Percentiles rank a stretch among this genome's conserved stretches.
phyloP scores from a whole-genome alignment of 768 basidiomycete species.

The Cyathus striatus region DNA sequence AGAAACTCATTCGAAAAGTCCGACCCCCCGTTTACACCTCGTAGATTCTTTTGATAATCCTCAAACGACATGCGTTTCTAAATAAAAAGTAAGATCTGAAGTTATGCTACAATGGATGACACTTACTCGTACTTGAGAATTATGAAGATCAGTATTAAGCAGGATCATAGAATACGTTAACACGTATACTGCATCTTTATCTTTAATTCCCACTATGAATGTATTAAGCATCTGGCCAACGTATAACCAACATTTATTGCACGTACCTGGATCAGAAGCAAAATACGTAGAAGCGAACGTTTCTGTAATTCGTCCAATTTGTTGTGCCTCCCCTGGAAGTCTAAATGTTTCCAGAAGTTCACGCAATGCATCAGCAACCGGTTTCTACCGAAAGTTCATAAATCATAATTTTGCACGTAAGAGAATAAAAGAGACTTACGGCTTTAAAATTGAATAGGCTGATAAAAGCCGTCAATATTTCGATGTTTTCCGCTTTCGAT shows the following conservation, averaged over 20 bases:
- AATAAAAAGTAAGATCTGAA: background rate
- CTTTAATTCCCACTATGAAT: slow-evolving; percentile 77
- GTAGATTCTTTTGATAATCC: slow-evolving; percentile 87
- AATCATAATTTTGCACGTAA: background rate
- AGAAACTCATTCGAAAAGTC: slow-evolving; percentile 87
- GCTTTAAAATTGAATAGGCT: slow-evolving; percentile 84
- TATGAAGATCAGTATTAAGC: slow-evolving; percentile 97
- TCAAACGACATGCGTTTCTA: slow-evolving; percentile 97
- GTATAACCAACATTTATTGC: background rate
- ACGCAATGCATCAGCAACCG: slow-evolving; percentile 92
- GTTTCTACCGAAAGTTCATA: slow-evolving; percentile 54
- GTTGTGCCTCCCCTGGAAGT: slow-evolving; percentile 92
- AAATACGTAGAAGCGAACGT: slow-evolving; percentile 92
- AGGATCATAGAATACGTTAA: slow-evolving; percentile 94
- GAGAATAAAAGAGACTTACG: slow-evolving; percentile 40
- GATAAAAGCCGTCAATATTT: slow-evolving; percentile 83
- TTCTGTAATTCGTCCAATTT: slow-evolving; percentile 90
- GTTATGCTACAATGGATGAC: background rate
- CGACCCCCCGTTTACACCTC: slow-evolving; percentile 83
- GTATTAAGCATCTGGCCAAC: background rate
- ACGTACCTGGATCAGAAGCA: slow-evolving; percentile 73
- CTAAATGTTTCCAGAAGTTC: slow-evolving; percentile 92
- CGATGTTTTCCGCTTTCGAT: slow-evolving; percentile 82
- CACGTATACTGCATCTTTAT: slow-evolving; percentile 90
- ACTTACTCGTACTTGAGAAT: slow-evolving; percentile 83